Evolutionary conservation across 1,139 yeast genomes (phyloP).

Genomic region (Pichiaceae sp.): DNA sequence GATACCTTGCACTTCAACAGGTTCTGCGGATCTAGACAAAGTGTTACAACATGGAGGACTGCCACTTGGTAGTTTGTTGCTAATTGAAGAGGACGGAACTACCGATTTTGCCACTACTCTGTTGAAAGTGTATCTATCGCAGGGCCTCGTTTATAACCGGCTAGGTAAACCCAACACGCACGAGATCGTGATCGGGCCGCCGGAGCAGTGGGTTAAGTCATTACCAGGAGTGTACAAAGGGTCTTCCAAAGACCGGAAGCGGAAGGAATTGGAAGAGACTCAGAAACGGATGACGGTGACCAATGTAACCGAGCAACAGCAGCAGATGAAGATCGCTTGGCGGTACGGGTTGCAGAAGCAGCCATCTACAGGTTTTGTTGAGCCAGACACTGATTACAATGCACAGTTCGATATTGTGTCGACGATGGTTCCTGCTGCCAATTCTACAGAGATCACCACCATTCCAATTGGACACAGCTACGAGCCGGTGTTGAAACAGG

Average conservation of each 20-base stretch:
- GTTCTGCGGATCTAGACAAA: conserved; percentile 66
- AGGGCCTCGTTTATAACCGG: conserved; percentile 69
- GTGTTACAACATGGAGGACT: conserved; percentile 76
- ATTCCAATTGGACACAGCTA: conserved; percentile 30
- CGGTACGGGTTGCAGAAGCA: conserved; percentile 47
- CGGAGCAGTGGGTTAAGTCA: conserved; percentile 56
- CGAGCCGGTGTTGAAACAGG: conserved; percentile 28
- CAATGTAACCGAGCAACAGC: conserved; percentile 38
- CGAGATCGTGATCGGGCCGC: conserved; percentile 58
- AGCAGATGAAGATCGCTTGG: conserved; percentile 80
- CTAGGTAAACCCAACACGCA: conserved; percentile 38
- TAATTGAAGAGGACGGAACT: conserved; percentile 79
- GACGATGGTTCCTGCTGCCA: conserved; percentile 59
- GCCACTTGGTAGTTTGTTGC: conserved; percentile 64
- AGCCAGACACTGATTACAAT: conserved; percentile 45
- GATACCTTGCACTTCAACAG: conserved; percentile 70
- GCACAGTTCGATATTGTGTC: conserved; percentile 74
- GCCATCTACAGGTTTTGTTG: conserved; percentile 8
- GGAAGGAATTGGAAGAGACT: conserved; percentile 46
- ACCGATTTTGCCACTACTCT: conserved; percentile 83
- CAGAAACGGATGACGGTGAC: conserved; percentile 62
- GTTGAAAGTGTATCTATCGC: conserved; percentile 64
- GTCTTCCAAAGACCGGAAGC: conserved; percentile 56
- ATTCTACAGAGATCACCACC: conserved; percentile 48
- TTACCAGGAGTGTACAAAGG: conserved; percentile 79